Base-by-base conservation (phyloP, 1,284 basidiomycete species). In the Tausonia pullulans region DNA sequence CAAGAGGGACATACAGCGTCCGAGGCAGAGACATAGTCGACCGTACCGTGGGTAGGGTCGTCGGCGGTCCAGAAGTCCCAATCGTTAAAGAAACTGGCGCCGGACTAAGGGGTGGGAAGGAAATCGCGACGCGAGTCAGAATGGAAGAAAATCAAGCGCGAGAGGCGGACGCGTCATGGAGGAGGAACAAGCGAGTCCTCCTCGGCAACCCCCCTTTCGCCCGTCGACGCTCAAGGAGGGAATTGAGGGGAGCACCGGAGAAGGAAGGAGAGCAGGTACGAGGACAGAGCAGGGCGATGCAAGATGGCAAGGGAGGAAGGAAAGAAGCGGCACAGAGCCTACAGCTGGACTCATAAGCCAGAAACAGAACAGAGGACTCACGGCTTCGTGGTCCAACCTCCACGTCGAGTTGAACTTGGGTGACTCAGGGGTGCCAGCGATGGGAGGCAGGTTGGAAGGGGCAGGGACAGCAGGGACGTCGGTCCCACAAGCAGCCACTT, bases 1-100 rank as follows among this genome's bases (percentile, higher is more conserved):
- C 41, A 2, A n/a, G 14, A 11, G 13, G 41, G 52, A 54, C 27
- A 54, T 51, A 54, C 8, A 16, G 51, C n/a, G 57, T 6, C 45
- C 5, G 54, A 62, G 14, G 83, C 79, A 8, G 87, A 73, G 71
- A 83, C 88, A 13, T n/a, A 62, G 44, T 14, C 39, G 40, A 60
- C 65, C 11, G n/a, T 49, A 3, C 65, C 65, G 45, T 56, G 40
- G 27, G 65, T 66, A 9, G 65, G 65, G 39, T 66, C 65, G 27
- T 46, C 13, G 41, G 16, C 41, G 11, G 51, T 58, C 39, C 48
- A 62, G 45, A 66, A 66, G 56, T 66, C 65, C 46, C 46, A 66
- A 39, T 45, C 44, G 44, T 62, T 48, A 16, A 62, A 64, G 44
- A 64, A 64, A 13, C 48, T 40, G 3, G 39, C 13, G 44, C 55